Base-by-base conservation (phyloP, 176 grass and related monocot species). In the Metroxylon sagu region DNA sequence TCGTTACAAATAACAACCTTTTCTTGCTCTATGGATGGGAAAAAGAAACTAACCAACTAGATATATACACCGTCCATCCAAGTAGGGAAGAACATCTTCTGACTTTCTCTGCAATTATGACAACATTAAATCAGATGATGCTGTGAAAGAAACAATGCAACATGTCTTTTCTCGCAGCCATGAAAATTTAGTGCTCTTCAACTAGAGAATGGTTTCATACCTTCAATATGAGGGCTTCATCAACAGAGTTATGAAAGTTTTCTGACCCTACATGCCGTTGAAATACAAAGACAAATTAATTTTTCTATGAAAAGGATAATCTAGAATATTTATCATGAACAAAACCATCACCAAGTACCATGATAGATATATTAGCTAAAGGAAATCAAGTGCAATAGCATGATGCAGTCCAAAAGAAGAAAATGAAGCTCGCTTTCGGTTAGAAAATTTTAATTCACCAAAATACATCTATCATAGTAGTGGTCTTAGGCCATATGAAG, bases 51-150 rank as follows among this genome's bases (percentile, higher is more conserved):
- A 66, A 97, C 93, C 93, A 67, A 97, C 93, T 76, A 97, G 77
- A 76, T 83, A 92, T 49, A 92, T 61, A 52, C 87, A 97, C 27
- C 84, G 69, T 50, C 63, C 81, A 70, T 91, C 82, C 77, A 97
- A 39, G 69, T 81, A 81, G 57, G 87, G 84, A 18, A 88, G 70
- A 71, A 85, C 73, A 31, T 97, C 87, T 70, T 76, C 72, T 19
- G 84, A 80, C 57, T 92, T 92, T 68, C 81, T 81, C 93, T 97
- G 87, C 28, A 80, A 73, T 87, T 61, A 70, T 54, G 82, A 50
- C n/a, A 30, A 54, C 16, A 49, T 17, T 12, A 21, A 30, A 60
- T 78, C 26, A 60, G 49, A 52, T 71, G 62, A 21, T 71, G 35
- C 21, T 48, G 26, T 16, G 26, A 57, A 26, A 30, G 18, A 56